A percentile compares a stretch with the other conserved stretches of the same genome.
phyloP scores from a whole-genome alignment of 306 rosid genomes.

The Cotoneaster glaucophyllus region DNA sequence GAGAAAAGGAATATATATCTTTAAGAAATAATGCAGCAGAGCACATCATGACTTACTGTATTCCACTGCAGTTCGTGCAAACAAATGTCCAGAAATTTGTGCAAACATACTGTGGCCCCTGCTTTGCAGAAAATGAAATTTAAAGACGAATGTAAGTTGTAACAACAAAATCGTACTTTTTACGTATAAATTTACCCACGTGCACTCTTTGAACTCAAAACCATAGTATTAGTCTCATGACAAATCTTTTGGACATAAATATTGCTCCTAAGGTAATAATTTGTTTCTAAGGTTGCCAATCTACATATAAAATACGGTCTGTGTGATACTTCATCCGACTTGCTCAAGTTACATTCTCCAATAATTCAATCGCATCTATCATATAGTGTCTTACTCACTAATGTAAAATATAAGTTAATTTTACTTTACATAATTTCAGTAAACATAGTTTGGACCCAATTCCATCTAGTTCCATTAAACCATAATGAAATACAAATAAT shows the following conservation, averaged over 20 bases:
- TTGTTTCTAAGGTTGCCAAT: background rate
- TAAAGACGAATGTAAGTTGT: background rate
- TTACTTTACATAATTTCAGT: background rate
- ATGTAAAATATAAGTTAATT: background rate
- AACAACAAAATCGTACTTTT: conserved; percentile 7
- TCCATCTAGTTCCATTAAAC: conserved; percentile 3
- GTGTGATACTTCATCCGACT: background rate
- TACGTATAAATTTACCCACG: background rate
- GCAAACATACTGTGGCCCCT: conserved; percentile 99
- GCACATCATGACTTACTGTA: conserved; percentile 68
- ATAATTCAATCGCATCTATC: background rate
- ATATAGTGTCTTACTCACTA: background rate
- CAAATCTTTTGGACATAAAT: background rate
- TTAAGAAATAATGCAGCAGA: background rate
- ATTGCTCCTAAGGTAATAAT: background rate
- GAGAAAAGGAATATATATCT: conserved; percentile 3
- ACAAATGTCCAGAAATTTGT: conserved; percentile 95
- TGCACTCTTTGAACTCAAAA: background rate
- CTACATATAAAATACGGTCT: background rate
- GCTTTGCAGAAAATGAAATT: conserved; percentile 22
- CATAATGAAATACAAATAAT: background rate
- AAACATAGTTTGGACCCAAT: background rate
- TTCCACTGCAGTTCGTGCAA: conserved; percentile 95
- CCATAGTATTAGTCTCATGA: background rate
- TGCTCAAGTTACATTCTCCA: background rate